Evolutionary conservation across 2,329 filamentous ascomycete species (phyloP).

Genomic region (Trichoderma cornu-damae): DNA sequence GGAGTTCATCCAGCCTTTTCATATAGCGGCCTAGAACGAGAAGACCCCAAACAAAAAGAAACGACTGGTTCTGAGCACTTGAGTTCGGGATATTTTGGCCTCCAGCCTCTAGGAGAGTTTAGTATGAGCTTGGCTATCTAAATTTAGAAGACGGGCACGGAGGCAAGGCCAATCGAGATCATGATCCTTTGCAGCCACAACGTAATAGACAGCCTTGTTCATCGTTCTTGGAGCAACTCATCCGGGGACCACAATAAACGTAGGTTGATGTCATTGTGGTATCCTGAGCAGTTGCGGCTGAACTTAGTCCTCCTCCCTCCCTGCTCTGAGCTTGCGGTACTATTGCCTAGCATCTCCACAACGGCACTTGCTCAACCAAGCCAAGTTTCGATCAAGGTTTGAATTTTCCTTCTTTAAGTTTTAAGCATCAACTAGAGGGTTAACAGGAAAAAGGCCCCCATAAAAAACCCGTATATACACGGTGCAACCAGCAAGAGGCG

Average conservation of each 20-base stretch:
- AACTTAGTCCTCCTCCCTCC: background rate
- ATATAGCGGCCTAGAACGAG: background rate
- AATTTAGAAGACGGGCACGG: slow-evolving; percentile 4
- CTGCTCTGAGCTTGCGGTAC: background rate
- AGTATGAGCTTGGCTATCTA: background rate
- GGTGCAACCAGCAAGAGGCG: background rate
- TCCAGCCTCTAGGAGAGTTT: background rate
- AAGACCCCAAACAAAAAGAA: background rate
- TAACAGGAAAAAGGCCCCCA: slow-evolving; percentile 3
- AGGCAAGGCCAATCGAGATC: slow-evolving; percentile 10
- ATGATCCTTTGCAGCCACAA: background rate
- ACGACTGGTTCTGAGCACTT: background rate
- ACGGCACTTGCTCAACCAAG: background rate
- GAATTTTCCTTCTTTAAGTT: background rate
- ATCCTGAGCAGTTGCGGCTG: slow-evolving; percentile 14
- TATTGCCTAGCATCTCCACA: background rate
- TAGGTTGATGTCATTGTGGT: slow-evolving; percentile 5
- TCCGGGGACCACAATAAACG: background rate
- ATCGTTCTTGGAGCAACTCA: slow-evolving; percentile 1
- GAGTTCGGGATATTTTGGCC: background rate
- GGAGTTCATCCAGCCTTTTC: background rate
- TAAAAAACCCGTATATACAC: background rate
- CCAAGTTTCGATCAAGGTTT: slow-evolving; percentile 3
- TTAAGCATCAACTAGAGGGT: slow-evolving; percentile 14
- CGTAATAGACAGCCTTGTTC: background rate